Evolutionary conservation across 164 flowering plant species (phyloP).

Genomic region (Tinospora cordifolia): DNA sequence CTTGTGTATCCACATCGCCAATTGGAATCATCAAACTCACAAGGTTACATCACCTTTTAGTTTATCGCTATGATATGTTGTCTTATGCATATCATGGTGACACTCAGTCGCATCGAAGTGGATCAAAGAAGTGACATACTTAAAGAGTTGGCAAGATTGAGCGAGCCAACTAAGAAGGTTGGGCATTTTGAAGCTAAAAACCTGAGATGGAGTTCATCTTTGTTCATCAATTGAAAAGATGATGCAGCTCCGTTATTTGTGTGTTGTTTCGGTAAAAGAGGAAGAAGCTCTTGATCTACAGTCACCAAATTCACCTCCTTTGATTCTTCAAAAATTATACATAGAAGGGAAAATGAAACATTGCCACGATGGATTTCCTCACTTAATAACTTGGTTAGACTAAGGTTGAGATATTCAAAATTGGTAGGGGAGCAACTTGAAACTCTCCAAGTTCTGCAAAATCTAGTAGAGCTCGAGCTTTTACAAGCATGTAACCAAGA

Average conservation of each 20-base stretch:
- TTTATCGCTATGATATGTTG: neutral
- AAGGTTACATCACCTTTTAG: slow-evolving; percentile 3
- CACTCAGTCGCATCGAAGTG: neutral
- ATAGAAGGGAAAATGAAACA: slow-evolving; percentile 19
- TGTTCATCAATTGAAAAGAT: slow-evolving; percentile 19
- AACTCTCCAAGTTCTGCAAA: slow-evolving; percentile 24
- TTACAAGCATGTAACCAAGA: slow-evolving; percentile 20
- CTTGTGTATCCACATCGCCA: slow-evolving; percentile 2
- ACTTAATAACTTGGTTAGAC: slow-evolving; percentile 12
- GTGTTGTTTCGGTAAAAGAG: slow-evolving; percentile 1
- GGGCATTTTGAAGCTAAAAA: slow-evolving; percentile 25
- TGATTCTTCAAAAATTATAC: slow-evolving; percentile 15
- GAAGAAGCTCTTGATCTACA: slow-evolving; percentile 20
- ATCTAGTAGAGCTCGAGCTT: slow-evolving; percentile 21
- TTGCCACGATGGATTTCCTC: slow-evolving; percentile 20
- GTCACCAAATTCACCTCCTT: slow-evolving; percentile 18
- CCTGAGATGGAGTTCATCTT: slow-evolving; percentile 14
- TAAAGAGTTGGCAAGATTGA: slow-evolving; percentile 23
- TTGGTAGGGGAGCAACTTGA: slow-evolving; percentile 22
- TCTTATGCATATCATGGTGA: no score
- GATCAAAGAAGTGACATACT: neutral
- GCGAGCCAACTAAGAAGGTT: slow-evolving; percentile 25
- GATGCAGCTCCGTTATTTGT: slow-evolving; percentile 16
- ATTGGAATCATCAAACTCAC: slow-evolving; percentile 4
- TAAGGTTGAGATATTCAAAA: slow-evolving; percentile 17